Conservation (phyloP, 106 monocot species). For the Dendrobium chrysotoxum region DNA sequence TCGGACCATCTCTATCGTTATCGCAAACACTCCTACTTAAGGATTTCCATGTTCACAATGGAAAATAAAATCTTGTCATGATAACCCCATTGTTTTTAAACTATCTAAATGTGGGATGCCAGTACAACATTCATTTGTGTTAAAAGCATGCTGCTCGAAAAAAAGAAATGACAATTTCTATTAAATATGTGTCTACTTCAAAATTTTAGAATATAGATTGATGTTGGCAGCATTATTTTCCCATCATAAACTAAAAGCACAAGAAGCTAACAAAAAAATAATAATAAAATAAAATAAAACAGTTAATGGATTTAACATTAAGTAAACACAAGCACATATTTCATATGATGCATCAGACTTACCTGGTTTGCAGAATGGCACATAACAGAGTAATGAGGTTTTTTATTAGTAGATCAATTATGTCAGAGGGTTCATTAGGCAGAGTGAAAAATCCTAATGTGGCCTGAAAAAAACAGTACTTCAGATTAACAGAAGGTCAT, state of each 20-base stretch:
- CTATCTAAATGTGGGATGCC: too few relatives aligned
- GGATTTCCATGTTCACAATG: not conserved
- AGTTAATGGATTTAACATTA: not conserved
- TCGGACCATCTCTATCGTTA: too few relatives aligned
- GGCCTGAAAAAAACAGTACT: constrained; percentile 43
- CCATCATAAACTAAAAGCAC: not conserved
- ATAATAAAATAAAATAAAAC: not conserved
- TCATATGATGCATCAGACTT: not conserved
- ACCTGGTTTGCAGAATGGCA: constrained; percentile 95
- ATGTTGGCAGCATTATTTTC: not conserved
- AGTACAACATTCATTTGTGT: too few relatives aligned
- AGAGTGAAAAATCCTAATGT: constrained; percentile 82
- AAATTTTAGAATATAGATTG: not conserved
- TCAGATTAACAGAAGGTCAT: not conserved
- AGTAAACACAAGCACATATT: not conserved
- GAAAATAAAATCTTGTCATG: not conserved
- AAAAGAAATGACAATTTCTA: not conserved
- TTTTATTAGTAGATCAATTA: constrained; percentile 73
- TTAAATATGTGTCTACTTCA: not conserved
- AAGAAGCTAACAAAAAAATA: not conserved
- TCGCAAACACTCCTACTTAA: too few relatives aligned
- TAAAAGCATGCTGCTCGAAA: too few relatives aligned
- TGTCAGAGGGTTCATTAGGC: constrained; percentile 64
- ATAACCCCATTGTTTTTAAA: not conserved
- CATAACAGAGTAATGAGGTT: constrained; percentile 88